Evolutionary conservation across 106 monocot species (phyloP), one percentile per base, ranked within the genome.

Genomic region (Amphibolis antarctica): DNA sequence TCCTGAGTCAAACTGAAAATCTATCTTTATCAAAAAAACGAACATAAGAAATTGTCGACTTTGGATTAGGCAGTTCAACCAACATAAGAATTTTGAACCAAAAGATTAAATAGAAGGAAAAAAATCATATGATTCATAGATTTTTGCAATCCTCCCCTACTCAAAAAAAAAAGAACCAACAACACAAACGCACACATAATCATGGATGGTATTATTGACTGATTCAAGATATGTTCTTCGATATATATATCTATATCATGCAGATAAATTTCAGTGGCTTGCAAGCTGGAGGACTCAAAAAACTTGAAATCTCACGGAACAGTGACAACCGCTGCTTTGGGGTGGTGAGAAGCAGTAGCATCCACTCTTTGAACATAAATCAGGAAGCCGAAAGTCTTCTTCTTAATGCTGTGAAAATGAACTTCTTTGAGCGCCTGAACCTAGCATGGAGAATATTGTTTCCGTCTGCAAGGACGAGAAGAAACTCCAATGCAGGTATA

Each of bases 401-500:
- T 59, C 70, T 74, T 13, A 81, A 73, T 65, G 79, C 82, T 24
- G 44, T 89, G 51, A 83, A 71, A 64, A 83, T 86, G 79, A 77
- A 55, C 65, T 98, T 98, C 82, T 74, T 86, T 47, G 84, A 90
- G 48, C 84, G 96, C 2, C 31, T 98, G 62, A 60, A 54, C 55
- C 71, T 90, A 56, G 90, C 96, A 20, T 91, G 96, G 96, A 82
- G 68, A 63, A 82, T 89, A 63, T 28, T 98, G 12, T 98, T 98
- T 56, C 96, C 96, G 1, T 54, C 77, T 25, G 51, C 63, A n/a
- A 53, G 26, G 4, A 52, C 64, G 0, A 69, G 44, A 51, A 71
- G 60, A 13, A 78, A 72, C 44, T 87, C 96, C 15, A 87, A 98
- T 71, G 96, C 90, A 15, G 73, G 47, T 31, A 81, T 98, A 17